These are phyloP conservation scores for Cucurbita maxima DNA, from an alignment of 306 rosid genomes.

Conservation along the genomic window DNA sequence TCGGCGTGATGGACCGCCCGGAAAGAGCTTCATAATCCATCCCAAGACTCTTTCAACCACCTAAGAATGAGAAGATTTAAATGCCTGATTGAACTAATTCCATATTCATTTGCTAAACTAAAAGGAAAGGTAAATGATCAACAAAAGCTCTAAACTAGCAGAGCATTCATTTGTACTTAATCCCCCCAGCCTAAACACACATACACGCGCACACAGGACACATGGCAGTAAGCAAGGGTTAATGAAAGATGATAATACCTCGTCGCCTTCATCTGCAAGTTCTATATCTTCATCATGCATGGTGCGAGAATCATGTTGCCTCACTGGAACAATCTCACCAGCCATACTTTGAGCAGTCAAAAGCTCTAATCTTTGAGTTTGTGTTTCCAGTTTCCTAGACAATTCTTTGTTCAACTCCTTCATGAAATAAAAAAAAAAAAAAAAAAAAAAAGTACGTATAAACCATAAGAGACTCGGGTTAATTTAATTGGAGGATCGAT, in stretches of 20 bases:
- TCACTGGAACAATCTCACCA: conserved; percentile 29
- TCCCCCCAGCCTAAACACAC: background rate
- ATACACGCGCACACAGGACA: background rate
- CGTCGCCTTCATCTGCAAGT: conserved; percentile 94
- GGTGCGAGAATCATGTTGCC: conserved; percentile 36
- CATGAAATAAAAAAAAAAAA: conserved; percentile 13
- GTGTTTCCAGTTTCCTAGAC: conserved; percentile 72
- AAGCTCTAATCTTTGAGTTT: conserved; percentile 93
- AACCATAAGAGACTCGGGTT: background rate
- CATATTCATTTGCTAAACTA: background rate
- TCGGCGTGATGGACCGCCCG: conserved; percentile 81
- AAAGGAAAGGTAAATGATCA: background rate
- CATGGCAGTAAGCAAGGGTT: background rate
- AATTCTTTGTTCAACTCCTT: conserved; percentile 78
- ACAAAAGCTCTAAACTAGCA: background rate
- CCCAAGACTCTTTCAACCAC: conserved; percentile 97
- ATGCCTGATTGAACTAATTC: background rate
- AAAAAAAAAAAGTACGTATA: too few relatives aligned
- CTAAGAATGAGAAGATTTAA: conserved; percentile 15
- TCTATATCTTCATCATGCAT: conserved; percentile 36
- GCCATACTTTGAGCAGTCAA: conserved; percentile 85
- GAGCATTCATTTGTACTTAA: too few relatives aligned
- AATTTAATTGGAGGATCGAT: background rate
- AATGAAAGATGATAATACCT: conserved; percentile 33
- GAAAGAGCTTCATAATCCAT: conserved; percentile 97